phyloP scores from a whole-genome alignment of 148 eudicot genomes.

The Suaeda aralocaspica region DNA sequence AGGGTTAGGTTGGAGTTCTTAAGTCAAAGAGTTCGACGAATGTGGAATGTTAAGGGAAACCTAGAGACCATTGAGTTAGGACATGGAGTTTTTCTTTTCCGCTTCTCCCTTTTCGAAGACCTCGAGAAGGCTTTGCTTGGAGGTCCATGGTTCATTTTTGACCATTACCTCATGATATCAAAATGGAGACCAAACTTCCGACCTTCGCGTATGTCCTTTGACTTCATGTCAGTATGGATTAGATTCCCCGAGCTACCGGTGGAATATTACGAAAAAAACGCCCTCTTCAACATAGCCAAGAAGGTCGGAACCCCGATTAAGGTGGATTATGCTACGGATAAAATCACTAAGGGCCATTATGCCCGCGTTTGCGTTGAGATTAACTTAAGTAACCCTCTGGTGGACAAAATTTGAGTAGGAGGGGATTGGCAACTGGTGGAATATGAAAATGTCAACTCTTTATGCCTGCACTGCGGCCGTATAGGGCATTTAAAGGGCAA shows the following conservation, averaged over 20 bases:
- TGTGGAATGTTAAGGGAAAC: not conserved
- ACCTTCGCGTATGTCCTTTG: not conserved
- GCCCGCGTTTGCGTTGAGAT: not conserved
- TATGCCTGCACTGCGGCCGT: not conserved
- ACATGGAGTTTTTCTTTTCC: not conserved
- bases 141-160: constrained; percentile 1
- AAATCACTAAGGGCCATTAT: not conserved
- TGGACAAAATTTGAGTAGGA: not conserved
- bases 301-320: not conserved
- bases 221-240: not conserved
- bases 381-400: not conserved
- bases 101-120: not conserved
- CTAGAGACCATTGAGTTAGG: not conserved
- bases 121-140: not conserved
- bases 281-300: not conserved
- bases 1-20: not conserved
- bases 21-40: not conserved
- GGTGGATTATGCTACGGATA: not conserved
- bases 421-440: not conserved
- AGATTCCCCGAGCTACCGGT: not conserved
- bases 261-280: not conserved
- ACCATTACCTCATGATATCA: not conserved
- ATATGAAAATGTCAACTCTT: not conserved
- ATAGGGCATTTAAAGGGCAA: not conserved
- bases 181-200: constrained; percentile 2